Evolutionary conservation across 1,284 basidiomycete species (phyloP), one percentile per base, ranked within the genome.

Genomic region (Sporisorium reilianum): DNA sequence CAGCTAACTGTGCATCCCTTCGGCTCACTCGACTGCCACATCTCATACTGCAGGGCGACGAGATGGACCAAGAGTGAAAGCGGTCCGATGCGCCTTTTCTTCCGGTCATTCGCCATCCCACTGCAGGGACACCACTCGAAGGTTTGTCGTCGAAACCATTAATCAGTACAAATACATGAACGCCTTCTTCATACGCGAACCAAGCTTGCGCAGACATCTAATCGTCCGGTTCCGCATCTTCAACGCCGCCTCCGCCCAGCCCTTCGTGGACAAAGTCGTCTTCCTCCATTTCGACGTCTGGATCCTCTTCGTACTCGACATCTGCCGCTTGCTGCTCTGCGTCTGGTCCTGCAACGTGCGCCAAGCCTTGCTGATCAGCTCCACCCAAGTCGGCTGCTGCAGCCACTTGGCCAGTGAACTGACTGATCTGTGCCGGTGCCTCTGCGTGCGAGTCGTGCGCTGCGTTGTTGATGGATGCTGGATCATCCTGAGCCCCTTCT

Each of bases 141-240:
- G 14, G 25, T 22, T 50, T 42, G 56, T 41, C 32, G 32, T 45
- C 38, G 25, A 49, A 64, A 22, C 14, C 28, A 46, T 42, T 51
- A 59, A 60, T 52, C 57, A 49, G 32, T 65, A 72, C 69, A 72
- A 50, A 34, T 50, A 51, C 56, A 69, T 7, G n/a, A 40, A 23
- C 16, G 34, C 25, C 10, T 34, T n/a, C n/a, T n/a, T n/a, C 41
- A 18, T 18, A 23, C 22, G 25, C 28, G 3, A 11, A 38, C 36
- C 6, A 41, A n/a, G n/a, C 38, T 41, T 41, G 38, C n/a, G 38
- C 38, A 5, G 41, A 34, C 18, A 2, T 10, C 46, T 60, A 75
- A 28, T 84, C 52, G 76, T 84, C 78, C 82, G 85, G 64, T 78
- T 81, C 55, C 84, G 80, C 67, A 76, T 86, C 64, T 85, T 85